A percentile compares a stretch with the other conserved stretches of the same genome.
phyloP scores from a whole-genome alignment of 2,329 filamentous ascomycete genomes.

The Aspergillus felis region DNA sequence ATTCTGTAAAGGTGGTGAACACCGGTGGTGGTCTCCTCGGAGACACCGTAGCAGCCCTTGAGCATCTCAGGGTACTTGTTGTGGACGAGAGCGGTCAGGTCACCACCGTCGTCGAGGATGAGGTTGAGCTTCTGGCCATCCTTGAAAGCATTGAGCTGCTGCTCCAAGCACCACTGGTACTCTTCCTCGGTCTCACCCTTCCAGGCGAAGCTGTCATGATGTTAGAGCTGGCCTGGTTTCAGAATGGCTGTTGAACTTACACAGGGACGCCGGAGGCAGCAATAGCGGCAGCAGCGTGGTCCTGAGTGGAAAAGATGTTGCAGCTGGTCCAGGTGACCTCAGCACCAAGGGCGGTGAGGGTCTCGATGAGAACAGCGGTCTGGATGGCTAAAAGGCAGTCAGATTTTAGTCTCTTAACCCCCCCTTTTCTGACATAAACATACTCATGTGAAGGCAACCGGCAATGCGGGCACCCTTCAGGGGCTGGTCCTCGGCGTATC shows the following conservation, averaged over 20 bases:
- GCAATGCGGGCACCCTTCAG: slow-evolving; percentile 93
- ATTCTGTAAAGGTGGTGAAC: slow-evolving; percentile 99
- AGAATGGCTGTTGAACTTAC: slow-evolving; percentile 39
- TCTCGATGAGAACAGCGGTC: slow-evolving; percentile 99
- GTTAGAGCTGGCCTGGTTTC: neutral
- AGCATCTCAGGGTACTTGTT: slow-evolving; percentile 98
- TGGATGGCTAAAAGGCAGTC: slow-evolving; percentile 66
- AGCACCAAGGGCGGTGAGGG: slow-evolving; percentile 85
- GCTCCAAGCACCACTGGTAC: slow-evolving; percentile 99
- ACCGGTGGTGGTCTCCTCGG: slow-evolving; percentile 99
- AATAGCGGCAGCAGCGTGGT: slow-evolving; percentile 97
- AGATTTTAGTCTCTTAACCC: slow-evolving; percentile 2
- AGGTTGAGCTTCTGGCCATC: slow-evolving; percentile 95
- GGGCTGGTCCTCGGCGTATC: slow-evolving; percentile 91
- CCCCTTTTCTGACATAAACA: slow-evolving; percentile 15
- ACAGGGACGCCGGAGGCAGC: slow-evolving; percentile 90
- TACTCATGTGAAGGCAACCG: slow-evolving; percentile 97
- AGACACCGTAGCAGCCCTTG: slow-evolving; percentile 96
- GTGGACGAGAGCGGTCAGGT: slow-evolving; percentile 94
- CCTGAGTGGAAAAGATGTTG: slow-evolving; percentile 99
- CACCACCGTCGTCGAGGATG: slow-evolving; percentile 98
- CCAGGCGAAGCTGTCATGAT: slow-evolving; percentile 57
- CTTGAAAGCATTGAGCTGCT: slow-evolving; percentile 96
- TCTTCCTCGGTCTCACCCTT: slow-evolving; percentile 98
- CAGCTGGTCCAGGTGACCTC: slow-evolving; percentile 99